Percentiles rank a stretch among this genome's conserved stretches.
Conservation (phyloP, 768 basidiomycete species). For the Mycena galopus region DNA sequence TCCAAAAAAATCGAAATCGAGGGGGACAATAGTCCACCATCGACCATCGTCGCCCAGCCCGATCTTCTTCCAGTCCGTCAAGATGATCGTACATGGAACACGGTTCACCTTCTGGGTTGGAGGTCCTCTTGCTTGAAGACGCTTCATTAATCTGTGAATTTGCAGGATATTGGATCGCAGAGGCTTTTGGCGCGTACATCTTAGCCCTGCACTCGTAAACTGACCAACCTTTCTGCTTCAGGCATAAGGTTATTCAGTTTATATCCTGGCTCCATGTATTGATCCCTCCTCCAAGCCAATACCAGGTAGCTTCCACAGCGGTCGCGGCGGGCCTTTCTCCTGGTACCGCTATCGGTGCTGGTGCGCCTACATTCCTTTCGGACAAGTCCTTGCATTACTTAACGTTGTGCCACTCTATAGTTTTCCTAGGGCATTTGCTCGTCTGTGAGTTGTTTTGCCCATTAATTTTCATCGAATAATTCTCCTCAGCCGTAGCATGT, state of each 20-base stretch:
- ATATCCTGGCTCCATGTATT: not conserved
- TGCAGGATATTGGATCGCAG: conserved; percentile 37
- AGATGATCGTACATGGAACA: conserved; percentile 31
- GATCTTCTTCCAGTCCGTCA: conserved; percentile 36
- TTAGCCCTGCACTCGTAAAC: not conserved
- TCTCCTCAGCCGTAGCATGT: conserved; percentile 32
- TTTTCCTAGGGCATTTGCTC: conserved; percentile 36
- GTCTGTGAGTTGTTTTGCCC: conserved; percentile 26
- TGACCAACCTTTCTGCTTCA: not conserved
- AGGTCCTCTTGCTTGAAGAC: not conserved
- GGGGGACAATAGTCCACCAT: not conserved
- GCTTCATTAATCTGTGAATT: not conserved
- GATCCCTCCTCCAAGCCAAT: conserved; percentile 29
- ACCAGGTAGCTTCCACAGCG: conserved; percentile 38
- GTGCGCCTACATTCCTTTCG: conserved; percentile 1
- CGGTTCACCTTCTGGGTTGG: conserved; percentile 29
- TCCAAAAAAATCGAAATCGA: conserved; percentile 6
- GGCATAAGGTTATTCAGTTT: conserved; percentile 22
- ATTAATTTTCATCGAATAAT: not conserved
- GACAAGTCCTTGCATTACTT: not conserved
- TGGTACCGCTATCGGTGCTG: conserved; percentile 36
- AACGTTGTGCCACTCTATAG: not conserved
- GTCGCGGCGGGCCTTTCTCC: conserved; percentile 36
- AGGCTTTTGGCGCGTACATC: conserved; percentile 34
- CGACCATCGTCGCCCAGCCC: conserved; percentile 9